Evolutionary conservation across 257 asterid species (phyloP).

Genomic region (Nicotiana tomentosiformis): DNA sequence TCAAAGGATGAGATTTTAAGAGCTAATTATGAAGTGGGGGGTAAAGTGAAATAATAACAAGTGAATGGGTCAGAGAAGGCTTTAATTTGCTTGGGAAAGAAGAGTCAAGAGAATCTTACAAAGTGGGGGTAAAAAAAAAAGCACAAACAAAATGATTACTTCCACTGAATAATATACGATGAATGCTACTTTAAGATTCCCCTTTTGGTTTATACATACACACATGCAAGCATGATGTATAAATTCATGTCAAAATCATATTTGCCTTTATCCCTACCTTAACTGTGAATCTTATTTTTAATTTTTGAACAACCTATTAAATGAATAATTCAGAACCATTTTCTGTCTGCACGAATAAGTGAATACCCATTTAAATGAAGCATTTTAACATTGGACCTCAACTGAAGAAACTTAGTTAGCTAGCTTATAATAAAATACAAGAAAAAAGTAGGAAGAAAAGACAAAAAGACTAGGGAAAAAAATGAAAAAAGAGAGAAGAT

Average conservation of each 20-base stretch:
- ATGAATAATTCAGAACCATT: neutral
- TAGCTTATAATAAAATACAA: neutral
- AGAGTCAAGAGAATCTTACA: conserved; percentile 45
- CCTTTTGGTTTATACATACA: neutral
- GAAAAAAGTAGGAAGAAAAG: neutral
- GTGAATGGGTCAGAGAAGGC: neutral
- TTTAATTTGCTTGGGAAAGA: conserved; percentile 39
- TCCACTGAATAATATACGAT: conserved; percentile 20
- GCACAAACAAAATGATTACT: conserved; percentile 38
- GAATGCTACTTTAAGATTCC: conserved; percentile 13
- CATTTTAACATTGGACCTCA: neutral
- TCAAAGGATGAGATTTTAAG: too few relatives aligned
- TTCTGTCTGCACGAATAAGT: neutral
- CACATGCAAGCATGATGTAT: conserved; percentile 31
- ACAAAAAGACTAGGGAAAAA: neutral
- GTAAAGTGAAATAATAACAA: conserved; percentile 3
- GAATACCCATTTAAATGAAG: neutral
- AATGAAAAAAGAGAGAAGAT: neutral
- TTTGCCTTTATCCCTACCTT: neutral
- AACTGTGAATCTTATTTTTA: neutral
- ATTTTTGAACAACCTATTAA: neutral
- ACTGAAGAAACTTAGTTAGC: neutral
- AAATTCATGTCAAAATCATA: conserved; percentile 12
- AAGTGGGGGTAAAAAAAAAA: conserved; percentile 28
- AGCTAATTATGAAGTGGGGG: conserved; percentile 12